Conservation (phyloP, 2,329 filamentous ascomycete genomes). For the Aciculosporium take region DNA sequence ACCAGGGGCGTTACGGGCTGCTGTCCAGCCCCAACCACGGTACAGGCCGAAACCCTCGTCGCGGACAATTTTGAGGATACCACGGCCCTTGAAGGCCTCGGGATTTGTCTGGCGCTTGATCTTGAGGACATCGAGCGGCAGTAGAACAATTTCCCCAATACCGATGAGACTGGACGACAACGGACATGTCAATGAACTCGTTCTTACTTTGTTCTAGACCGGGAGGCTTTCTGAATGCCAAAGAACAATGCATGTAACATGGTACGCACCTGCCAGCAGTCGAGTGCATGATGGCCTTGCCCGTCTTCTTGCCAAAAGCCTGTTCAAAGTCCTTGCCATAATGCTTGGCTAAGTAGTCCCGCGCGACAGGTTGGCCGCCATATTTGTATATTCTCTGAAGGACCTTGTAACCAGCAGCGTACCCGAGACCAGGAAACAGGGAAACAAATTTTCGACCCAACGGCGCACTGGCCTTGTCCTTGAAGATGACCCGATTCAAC, state of each 20-base stretch:
- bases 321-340: constrained; percentile 73
- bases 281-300: constrained; percentile 96
- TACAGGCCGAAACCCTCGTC: constrained; percentile 96
- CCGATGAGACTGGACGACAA: constrained; percentile 58
- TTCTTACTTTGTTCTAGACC: no score
- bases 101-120: constrained; percentile 99
- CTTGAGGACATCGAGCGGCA: constrained; percentile 93
- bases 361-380: constrained; percentile 86
- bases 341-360: constrained; percentile 72
- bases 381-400: constrained; percentile 98
- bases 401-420: constrained; percentile 95
- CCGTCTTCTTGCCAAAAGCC: constrained; percentile 89
- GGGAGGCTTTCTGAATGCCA: background rate
- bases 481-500: constrained; percentile 89
- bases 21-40: constrained; percentile 94
- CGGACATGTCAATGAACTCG: background rate
- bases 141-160: constrained; percentile 89
- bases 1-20: constrained; percentile 88
- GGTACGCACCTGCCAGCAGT: constrained; percentile 65
- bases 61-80: constrained; percentile 73
- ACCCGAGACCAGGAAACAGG: constrained; percentile 90
- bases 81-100: constrained; percentile 89
- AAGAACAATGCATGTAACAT: background rate
- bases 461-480: constrained; percentile 63
- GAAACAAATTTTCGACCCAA: constrained; percentile 73